Conservation (phyloP, 257 asterid genomes). For the Anisodus acutangulus region DNA sequence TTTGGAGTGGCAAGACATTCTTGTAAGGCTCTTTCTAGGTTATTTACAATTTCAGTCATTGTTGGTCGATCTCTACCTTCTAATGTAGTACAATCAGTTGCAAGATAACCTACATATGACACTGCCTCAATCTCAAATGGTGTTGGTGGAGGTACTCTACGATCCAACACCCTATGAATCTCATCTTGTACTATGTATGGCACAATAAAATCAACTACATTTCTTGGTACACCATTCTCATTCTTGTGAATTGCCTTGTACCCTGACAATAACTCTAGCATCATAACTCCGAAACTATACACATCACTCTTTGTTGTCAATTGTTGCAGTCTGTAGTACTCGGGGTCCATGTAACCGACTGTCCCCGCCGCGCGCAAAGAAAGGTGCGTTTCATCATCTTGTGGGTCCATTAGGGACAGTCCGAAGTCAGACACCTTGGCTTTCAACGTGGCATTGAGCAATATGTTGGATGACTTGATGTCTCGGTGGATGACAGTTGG, state of each 20-base stretch:
- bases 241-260: conserved; percentile 73
- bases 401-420: conserved; percentile 69
- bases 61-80: conserved; percentile 75
- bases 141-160: conserved; percentile 70
- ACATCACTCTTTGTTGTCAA: conserved; percentile 81
- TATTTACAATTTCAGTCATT: conserved; percentile 78
- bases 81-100: conserved; percentile 77
- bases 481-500: conserved; percentile 86
- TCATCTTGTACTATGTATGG: conserved; percentile 73
- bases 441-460: conserved; percentile 61
- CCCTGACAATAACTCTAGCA: conserved; percentile 73
- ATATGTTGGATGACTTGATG: conserved; percentile 84
- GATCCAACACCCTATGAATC: conserved; percentile 68
- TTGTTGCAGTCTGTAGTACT: conserved; percentile 67
- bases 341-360: conserved; percentile 90
- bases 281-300: conserved; percentile 73
- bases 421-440: conserved; percentile 95
- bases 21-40: conserved; percentile 72
- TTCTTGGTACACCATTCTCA: conserved; percentile 71
- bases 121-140: conserved; percentile 90
- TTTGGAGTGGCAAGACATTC: conserved; percentile 65
- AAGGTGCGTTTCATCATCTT: conserved; percentile 55
- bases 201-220: conserved; percentile 76
- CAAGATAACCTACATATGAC: conserved; percentile 73
- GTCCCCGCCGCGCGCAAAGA: conserved; percentile 73